Base-by-base conservation (phyloP, 192 early-diverging fungal genomes). In the Backusella circina region DNA sequence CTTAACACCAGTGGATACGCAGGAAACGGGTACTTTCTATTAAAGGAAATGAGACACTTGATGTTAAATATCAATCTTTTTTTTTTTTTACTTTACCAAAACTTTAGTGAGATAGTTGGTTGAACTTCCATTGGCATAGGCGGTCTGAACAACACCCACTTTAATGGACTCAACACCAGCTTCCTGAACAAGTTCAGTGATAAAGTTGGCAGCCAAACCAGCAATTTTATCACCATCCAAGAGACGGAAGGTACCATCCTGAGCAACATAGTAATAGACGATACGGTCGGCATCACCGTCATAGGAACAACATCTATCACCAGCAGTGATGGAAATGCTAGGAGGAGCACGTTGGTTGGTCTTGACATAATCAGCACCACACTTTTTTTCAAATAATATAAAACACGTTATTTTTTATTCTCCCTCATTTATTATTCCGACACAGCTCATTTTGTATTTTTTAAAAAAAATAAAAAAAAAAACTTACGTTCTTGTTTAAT, bases 201-300 rank as follows among this genome's bases (percentile, higher is more conserved):
- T 94, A 83, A 96, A 98, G 54, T 91, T 90, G 67, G 96, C 97
- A 30, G 94, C 91, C 47, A 99, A 89, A 65, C 96, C 94, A 36
- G 97, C 93, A 86, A 99, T 99, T 83, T 98, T 99, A 86, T 99
- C 98, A 77, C 98, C 98, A 82, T 99, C 98, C 80, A 99, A 89
- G 57, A 99, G 86, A 68, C 88, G 88, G 91, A 99, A 99, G 26
- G 83, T 80, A 51, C 87, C 84, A 65, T 89, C 93, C 89, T 77
- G 32, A 30, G 50, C 93, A 30, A 83, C 80, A 73, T 95, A 99
- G 86, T 97, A 99, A 87, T 91, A 99, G 32, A 99, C 95, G 47
- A 99, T 90, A 72, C 98, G 94, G 81, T 99, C 98, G 64, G 98
- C 98, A 82, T 99, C 98, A 77, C 98, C 98, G 81, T 99, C 98